A percentile compares a stretch with the other conserved stretches of the same genome.
These are phyloP conservation scores for Ogataea trehaloabstinens DNA, from an alignment of 805 yeast species.

Conservation along the genomic window DNA sequence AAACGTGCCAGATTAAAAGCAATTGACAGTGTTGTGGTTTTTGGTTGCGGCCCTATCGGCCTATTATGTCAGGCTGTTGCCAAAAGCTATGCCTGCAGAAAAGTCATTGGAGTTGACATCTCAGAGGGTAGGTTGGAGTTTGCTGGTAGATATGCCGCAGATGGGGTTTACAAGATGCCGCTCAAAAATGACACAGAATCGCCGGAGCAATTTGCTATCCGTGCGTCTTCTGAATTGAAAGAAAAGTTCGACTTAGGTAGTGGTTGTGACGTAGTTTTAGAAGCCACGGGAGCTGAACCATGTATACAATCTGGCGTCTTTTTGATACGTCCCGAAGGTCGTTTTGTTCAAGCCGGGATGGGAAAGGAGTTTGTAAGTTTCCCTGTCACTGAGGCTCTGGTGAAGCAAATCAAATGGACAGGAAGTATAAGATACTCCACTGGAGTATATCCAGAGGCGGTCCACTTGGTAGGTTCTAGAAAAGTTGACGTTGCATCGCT, in stretches of 20 bases:
- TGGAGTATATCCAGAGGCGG: constrained; percentile 74
- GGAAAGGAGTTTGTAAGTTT: too few relatives aligned
- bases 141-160: constrained; percentile 61
- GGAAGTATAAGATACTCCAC: constrained; percentile 81
- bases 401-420: constrained; percentile 63
- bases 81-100: constrained; percentile 71
- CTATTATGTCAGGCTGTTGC: constrained; percentile 71
- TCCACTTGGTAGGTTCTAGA: constrained; percentile 61
- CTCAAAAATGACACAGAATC: constrained; percentile 49
- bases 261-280: constrained; percentile 55
- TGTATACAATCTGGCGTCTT: constrained; percentile 69
- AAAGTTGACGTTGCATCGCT: constrained; percentile 63
- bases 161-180: constrained; percentile 48
- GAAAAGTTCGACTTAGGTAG: constrained; percentile 26
- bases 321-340: too few relatives aligned
- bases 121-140: constrained; percentile 63
- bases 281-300: constrained; percentile 79
- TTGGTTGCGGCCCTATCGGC: constrained; percentile 92
- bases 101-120: constrained; percentile 68
- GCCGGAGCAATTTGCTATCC: constrained; percentile 37
- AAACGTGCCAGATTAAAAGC: constrained; percentile 58
- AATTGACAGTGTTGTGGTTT: constrained; percentile 68
- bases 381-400: constrained; percentile 56
- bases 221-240: constrained; percentile 37
- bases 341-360: too few relatives aligned